Base-by-base conservation (phyloP, 352 stramenopile genomes). In the Salisapilia sapeloensis region DNA sequence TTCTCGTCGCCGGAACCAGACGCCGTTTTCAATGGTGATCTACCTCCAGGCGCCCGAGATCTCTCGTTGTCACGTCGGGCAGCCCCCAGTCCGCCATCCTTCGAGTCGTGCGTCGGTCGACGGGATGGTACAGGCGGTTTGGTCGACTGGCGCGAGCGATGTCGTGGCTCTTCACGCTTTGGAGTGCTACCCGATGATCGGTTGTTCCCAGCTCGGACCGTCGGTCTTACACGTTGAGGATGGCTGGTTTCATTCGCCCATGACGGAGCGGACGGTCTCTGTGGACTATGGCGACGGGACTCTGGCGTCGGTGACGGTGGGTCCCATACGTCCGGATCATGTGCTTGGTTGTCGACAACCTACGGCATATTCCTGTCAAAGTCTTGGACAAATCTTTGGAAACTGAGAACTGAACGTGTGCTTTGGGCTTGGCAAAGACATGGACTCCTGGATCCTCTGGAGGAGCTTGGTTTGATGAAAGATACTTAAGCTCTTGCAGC, bases 241-340 rank as follows among this genome's bases (percentile, higher is more conserved):
- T n/a, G n/a, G n/a, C n/a, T n/a, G n/a, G n/a, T n/a, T n/a, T n/a
- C n/a, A n/a, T n/a, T n/a, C n/a, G n/a, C n/a, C n/a, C n/a, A n/a
- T n/a, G n/a, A n/a, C n/a, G n/a, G n/a, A n/a, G n/a, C n/a, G n/a
- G n/a, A n/a, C n/a, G n/a, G n/a, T n/a, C n/a, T n/a, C n/a, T n/a
- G n/a, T n/a, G n/a, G n/a, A n/a, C n/a, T n/a, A n/a, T n/a, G n/a
- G 24, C 53, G 46, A 2, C 44, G 41, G 19, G 53, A 14, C 13
- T 50, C 13, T 15, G 61, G 54, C 28, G 80, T 65, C 12, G 67
- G 71, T 4, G 71, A 74, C 11, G 67, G 71, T 10, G 65, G 60
- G 6, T 59, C 64, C 71, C 71, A 86, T 14, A 86, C 64, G 26
- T 86, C 71, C 6, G 64, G 71, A 23, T 82, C 71, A 6, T 48